phyloP scores from a whole-genome alignment of 1,284 basidiomycete species.

The Trichosporon sp. region DNA sequence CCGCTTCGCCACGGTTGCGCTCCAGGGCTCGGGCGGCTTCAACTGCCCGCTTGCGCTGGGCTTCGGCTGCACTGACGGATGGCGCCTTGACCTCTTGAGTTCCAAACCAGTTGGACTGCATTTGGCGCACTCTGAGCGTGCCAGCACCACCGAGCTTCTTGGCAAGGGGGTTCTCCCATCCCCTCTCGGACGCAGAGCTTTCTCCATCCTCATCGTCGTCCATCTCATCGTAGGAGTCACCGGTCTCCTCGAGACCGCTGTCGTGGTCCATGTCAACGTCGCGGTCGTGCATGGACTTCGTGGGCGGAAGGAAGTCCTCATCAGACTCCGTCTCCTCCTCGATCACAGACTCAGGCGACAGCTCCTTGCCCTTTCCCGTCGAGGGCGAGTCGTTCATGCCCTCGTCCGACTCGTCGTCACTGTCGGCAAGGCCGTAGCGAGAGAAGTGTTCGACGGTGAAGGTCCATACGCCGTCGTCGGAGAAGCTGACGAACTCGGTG shows the following conservation, averaged over 20 bases:
- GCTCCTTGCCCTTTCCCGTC: slow-evolving; percentile 12
- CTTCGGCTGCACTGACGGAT: slow-evolving; percentile 1
- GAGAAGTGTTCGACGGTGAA: slow-evolving; percentile 89
- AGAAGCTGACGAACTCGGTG: slow-evolving; percentile 78
- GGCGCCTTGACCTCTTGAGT: slow-evolving; percentile 41
- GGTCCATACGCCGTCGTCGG: slow-evolving; percentile 79
- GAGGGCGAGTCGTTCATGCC: slow-evolving; percentile 9
- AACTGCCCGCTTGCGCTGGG: slow-evolving; percentile 6
- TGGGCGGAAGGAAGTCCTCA: slow-evolving; percentile 41
- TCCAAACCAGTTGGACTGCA: slow-evolving; percentile 79
- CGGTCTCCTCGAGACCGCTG: slow-evolving; percentile 27
- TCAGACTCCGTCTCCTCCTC: slow-evolving; percentile 11
- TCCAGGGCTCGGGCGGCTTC: slow-evolving; percentile 15
- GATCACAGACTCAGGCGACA: neutral
- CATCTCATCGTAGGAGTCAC: slow-evolving; percentile 16
- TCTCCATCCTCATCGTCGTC: slow-evolving; percentile 37
- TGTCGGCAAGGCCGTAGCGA: slow-evolving; percentile 48
- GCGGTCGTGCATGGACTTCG: slow-evolving; percentile 35
- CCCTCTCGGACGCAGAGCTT: slow-evolving; percentile 8
- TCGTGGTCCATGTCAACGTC: slow-evolving; percentile 25
- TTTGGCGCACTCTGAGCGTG: slow-evolving; percentile 77
- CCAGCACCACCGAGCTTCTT: slow-evolving; percentile 60
- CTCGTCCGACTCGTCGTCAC: slow-evolving; percentile 41
- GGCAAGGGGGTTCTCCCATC: slow-evolving; percentile 30
- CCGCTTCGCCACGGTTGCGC: slow-evolving; percentile 18